Percentiles rank a stretch among this genome's conserved stretches.
Evolutionary conservation across 306 rosid genomes (phyloP).

Genomic region (Cajanus cajan): DNA sequence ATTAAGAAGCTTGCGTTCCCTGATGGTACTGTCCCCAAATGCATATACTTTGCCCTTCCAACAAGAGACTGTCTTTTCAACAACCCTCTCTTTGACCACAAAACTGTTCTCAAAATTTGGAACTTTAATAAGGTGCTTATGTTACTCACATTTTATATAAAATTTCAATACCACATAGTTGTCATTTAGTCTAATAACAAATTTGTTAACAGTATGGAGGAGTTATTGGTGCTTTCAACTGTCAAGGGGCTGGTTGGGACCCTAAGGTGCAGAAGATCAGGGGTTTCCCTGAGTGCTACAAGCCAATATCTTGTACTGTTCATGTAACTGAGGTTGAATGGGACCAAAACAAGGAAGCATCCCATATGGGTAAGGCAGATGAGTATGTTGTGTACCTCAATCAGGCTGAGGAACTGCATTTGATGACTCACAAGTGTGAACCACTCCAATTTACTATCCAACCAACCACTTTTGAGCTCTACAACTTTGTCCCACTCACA

Average conservation of each 20-base stretch:
- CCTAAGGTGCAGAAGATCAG: slow-evolving; percentile 54
- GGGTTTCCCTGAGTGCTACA: slow-evolving; percentile 68
- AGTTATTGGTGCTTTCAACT: slow-evolving; percentile 86
- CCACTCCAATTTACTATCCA: slow-evolving; percentile 48
- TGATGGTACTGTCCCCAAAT: slow-evolving; percentile 75
- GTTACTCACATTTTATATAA: not conserved
- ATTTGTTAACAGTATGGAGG: slow-evolving; percentile 67
- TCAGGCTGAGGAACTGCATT: slow-evolving; percentile 45
- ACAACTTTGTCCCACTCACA: slow-evolving; percentile 55
- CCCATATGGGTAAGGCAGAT: slow-evolving; percentile 52
- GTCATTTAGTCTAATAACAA: not conserved
- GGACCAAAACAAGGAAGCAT: slow-evolving; percentile 67
- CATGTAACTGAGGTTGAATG: slow-evolving; percentile 81
- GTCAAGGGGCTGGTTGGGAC: slow-evolving; percentile 96
- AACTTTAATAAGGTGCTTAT: slow-evolving; percentile 70
- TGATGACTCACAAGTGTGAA: slow-evolving; percentile 48
- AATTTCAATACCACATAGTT: not conserved
- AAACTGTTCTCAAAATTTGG: slow-evolving; percentile 80
- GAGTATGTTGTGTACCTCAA: slow-evolving; percentile 60
- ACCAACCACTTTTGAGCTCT: slow-evolving; percentile 71
- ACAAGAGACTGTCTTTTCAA: slow-evolving; percentile 85
- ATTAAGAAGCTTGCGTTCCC: slow-evolving; percentile 75
- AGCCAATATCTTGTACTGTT: slow-evolving; percentile 49
- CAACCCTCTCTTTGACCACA: slow-evolving; percentile 68
- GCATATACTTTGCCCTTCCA: slow-evolving; percentile 79